Evolutionary conservation across 371 early-diverging fungal species (phyloP).

Genomic region (Furculomyces boomerangus): DNA sequence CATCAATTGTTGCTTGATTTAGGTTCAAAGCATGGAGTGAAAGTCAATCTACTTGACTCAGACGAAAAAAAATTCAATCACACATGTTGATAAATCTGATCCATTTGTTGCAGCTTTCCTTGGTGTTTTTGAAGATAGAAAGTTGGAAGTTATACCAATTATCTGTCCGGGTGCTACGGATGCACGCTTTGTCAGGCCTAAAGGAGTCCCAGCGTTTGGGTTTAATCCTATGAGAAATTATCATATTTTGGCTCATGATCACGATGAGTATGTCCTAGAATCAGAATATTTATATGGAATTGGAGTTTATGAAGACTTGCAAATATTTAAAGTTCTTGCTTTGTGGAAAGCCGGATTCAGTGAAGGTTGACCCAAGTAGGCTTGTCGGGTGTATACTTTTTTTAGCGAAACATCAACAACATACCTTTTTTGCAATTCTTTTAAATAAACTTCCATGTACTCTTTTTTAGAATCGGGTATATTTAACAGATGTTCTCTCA

Average conservation of each 20-base stretch:
- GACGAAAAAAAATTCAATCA: constrained; percentile 26
- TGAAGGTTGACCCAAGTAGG: too few species aligned
- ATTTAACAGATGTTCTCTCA: too few species aligned
- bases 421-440: too few species aligned
- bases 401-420: too few species aligned
- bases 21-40: constrained; percentile 26
- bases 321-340: not conserved
- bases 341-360: too few species aligned
- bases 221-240: constrained; percentile 49
- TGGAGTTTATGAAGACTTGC: constrained; percentile 35
- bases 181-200: constrained; percentile 42
- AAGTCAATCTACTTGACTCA: constrained; percentile 34
- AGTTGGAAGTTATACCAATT: not conserved
- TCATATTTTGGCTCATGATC: constrained; percentile 54
- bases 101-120: constrained; percentile 32
- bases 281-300: constrained; percentile 42
- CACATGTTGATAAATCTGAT: constrained; percentile 30
- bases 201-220: constrained; percentile 52
- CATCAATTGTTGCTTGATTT: constrained; percentile 28
- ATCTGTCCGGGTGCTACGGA: constrained; percentile 47
- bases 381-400: too few species aligned
- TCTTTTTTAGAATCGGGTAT: too few species aligned
- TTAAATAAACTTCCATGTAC: too few species aligned
- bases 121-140: constrained; percentile 32
- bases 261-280: constrained; percentile 57